Conservation (phyloP, 2,329 filamentous ascomycete genomes). For the Cordyceps tenuipes region DNA sequence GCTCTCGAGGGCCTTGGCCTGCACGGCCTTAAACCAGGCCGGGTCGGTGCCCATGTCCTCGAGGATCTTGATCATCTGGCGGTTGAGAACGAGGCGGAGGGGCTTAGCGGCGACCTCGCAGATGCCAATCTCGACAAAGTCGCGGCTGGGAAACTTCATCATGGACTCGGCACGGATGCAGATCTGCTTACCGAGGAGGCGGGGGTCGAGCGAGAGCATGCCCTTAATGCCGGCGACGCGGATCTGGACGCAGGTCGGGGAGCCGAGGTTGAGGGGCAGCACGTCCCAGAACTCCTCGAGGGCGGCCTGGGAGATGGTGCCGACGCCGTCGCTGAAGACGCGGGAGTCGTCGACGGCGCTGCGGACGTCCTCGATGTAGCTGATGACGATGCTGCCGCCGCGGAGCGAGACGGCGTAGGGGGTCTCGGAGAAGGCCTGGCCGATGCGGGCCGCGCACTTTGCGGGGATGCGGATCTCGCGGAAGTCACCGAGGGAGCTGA, state of each 20-base stretch:
- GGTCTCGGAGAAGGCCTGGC: constrained; percentile 68
- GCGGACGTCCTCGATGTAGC: constrained; percentile 42
- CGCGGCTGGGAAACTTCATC: constrained; percentile 62
- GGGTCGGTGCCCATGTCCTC: constrained; percentile 62
- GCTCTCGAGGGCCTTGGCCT: constrained; percentile 51
- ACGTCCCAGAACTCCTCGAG: constrained; percentile 50
- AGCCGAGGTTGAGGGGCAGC: constrained; percentile 37
- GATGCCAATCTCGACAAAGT: constrained; percentile 54
- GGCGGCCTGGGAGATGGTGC: constrained; percentile 57
- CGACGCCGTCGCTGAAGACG: constrained; percentile 73
- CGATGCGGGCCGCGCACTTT: constrained; percentile 50
- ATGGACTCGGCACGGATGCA: constrained; percentile 61
- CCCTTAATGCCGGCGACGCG: constrained; percentile 69
- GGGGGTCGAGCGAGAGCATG: constrained; percentile 62
- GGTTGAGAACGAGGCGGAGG: constrained; percentile 63
- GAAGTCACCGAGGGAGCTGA: constrained; percentile 44
- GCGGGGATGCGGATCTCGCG: constrained; percentile 42
- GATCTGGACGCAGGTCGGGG: constrained; percentile 65
- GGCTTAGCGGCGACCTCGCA: constrained; percentile 62
- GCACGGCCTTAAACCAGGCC: constrained; percentile 55
- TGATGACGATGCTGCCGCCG: constrained; percentile 25
- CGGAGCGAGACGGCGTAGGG: constrained; percentile 49
- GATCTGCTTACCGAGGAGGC: constrained; percentile 49
- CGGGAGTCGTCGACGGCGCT: constrained; percentile 35
- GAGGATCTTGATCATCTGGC: constrained; percentile 76